phyloP scores from a whole-genome alignment of 1,284 basidiomycete genomes.

The Rhodotorula sp. region DNA sequence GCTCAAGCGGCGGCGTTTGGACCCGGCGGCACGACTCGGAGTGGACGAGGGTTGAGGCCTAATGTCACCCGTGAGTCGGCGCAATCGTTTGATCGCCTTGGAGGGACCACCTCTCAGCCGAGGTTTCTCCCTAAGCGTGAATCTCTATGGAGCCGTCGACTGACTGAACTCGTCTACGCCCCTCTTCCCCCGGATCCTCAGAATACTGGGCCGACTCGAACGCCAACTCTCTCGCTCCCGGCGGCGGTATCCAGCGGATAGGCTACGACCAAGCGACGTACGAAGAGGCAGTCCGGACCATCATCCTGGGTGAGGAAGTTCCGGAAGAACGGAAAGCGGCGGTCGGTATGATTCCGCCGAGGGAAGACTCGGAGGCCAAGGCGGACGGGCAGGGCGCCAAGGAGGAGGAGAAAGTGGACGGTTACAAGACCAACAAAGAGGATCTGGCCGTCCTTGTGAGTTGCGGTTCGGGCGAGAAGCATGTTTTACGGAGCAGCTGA shows the following conservation, averaged over 20 bases:
- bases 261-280: constrained; percentile 32
- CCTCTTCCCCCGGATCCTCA: neutral
- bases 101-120: neutral
- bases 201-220: constrained; percentile 34
- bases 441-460: constrained; percentile 6
- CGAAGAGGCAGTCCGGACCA: constrained; percentile 27
- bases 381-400: neutral
- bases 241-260: constrained; percentile 30
- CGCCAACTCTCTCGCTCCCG: constrained; percentile 17
- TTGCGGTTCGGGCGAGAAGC: too few species aligned
- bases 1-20: constrained; percentile 3
- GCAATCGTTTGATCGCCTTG: neutral
- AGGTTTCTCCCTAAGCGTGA: too few species aligned
- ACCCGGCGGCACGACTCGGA: constrained; percentile 8
- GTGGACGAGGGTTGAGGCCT: constrained; percentile 17
- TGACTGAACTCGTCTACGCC: too few species aligned
- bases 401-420: neutral
- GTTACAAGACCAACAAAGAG: constrained; percentile 15
- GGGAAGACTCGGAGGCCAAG: neutral
- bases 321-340: neutral
- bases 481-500: too few species aligned
- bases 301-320: constrained; percentile 10
- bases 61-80: constrained; percentile 22
- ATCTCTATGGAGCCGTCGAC: too few species aligned
- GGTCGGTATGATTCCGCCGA: neutral